Base-by-base conservation (phyloP, 352 stramenopile genomes). In the Globisporangium ultimum region DNA sequence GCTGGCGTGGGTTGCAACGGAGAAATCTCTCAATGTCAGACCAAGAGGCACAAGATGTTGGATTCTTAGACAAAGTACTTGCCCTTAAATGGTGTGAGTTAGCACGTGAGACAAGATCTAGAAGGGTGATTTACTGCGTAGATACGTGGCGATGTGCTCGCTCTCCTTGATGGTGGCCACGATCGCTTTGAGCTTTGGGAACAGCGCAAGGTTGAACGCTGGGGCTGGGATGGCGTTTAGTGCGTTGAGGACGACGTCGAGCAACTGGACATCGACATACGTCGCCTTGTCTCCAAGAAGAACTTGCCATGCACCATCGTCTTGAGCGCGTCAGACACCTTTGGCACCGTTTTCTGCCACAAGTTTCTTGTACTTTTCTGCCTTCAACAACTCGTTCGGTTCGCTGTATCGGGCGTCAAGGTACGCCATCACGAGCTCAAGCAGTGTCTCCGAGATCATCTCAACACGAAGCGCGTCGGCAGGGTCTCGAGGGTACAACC, bases 401-500 rank as follows among this genome's bases (percentile, higher is more conserved):
- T 53, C 66, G 46, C 55, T 58, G 51, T 63, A 69, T 50, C 74
- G 71, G n/a, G 83, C 76, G 8, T 66, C 55, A n/a, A n/a, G n/a
- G 47, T 77, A 67, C 20, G 62, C 43, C 14, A 58, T 41, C 24
- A 55, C 58, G 7, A 83, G 11, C 32, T 86, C 77, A 10, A 72
- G n/a, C 9, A 87, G 59, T 34, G 74, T 79, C 53, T 84, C 68
- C 11, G 74, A 71, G 20, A 76, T 46, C 63, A 79, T 77, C 43
- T 84, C 76, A 14, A 80, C 70, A 17, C 74, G 68, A 20, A 92
- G 80, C 55, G 70, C 75, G 20, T 80, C 42, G 11, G 81, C 53
- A 18, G 71, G 60, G 55, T 89, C 70, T 12, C 64, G 42, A 24
- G 88, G 84, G 55, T 89, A 89, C 13, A 93, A 43, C 0, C 80